A percentile compares a stretch with the other conserved stretches of the same genome.
Conservation (phyloP, 768 basidiomycete genomes). For the Mrakia frigida region DNA sequence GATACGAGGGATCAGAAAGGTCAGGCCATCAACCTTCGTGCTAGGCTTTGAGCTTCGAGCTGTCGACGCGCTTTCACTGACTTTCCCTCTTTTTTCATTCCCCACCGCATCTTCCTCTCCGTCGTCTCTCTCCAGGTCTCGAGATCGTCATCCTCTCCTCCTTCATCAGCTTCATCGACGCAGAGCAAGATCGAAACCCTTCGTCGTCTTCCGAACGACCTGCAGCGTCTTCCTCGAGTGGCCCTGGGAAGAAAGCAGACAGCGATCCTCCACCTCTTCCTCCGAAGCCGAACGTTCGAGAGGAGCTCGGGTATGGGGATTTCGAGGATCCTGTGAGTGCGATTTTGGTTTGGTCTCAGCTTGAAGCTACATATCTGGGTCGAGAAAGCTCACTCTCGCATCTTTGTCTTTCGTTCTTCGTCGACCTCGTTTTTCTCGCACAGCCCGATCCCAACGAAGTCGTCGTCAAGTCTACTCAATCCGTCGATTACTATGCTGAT, state of each 20-base stretch:
- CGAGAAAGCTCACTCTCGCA: too few relatives aligned
- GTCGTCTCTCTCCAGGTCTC: not conserved
- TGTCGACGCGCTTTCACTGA: not conserved
- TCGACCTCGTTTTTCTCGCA: not conserved
- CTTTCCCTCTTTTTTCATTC: not conserved
- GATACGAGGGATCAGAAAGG: conserved; percentile 25
- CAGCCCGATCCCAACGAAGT: conserved; percentile 30
- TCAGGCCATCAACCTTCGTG: not conserved
- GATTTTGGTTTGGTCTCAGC: not conserved
- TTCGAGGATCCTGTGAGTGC: conserved; percentile 26
- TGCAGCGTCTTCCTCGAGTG: not conserved
- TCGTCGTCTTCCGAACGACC: not conserved
- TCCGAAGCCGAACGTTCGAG: conserved; percentile 10
- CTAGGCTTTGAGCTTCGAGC: too few relatives aligned
- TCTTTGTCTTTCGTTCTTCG: too few relatives aligned
- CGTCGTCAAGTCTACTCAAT: conserved; percentile 1
- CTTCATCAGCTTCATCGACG: conserved; percentile 24
- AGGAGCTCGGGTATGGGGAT: conserved; percentile 21
- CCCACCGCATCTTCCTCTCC: too few relatives aligned
- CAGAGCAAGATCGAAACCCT: conserved; percentile 3
- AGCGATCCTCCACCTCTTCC: conserved; percentile 10
- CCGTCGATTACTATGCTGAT: conserved; percentile 1
- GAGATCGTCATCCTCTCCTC: conserved; percentile 17
- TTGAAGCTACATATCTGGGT: not conserved
- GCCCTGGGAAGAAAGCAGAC: not conserved